Conservation (phyloP, 345 rosid species). For the Salix purpurea region DNA sequence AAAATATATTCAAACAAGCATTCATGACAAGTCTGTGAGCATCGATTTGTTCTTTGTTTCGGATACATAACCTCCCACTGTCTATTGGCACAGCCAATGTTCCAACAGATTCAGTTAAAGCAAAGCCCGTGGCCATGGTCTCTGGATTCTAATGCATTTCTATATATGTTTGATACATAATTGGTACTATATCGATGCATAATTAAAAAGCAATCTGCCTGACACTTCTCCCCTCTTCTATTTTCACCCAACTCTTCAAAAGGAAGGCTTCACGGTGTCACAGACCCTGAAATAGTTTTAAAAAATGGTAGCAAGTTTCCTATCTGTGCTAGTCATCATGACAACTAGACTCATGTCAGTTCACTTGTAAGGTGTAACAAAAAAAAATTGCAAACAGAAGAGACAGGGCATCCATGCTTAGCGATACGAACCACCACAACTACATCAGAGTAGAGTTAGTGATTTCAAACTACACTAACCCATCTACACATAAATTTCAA, state of each 20-base stretch:
- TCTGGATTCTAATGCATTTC: background rate
- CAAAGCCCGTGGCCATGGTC: background rate
- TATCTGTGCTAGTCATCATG: background rate
- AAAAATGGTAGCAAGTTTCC: background rate
- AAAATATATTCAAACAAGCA: background rate
- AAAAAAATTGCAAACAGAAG: too few relatives aligned
- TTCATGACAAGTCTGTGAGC: background rate
- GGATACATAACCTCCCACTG: background rate
- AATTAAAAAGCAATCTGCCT: background rate
- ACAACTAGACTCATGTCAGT: background rate
- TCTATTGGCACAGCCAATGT: background rate
- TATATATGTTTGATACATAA: background rate
- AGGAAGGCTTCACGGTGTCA: background rate
- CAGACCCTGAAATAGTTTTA: background rate
- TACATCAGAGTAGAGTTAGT: background rate
- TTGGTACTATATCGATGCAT: background rate
- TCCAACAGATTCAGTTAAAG: background rate
- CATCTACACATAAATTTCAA: background rate
- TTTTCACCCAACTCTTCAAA: background rate
- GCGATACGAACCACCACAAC: background rate
- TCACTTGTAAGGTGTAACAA: background rate
- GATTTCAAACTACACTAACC: background rate
- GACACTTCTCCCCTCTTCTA: background rate
- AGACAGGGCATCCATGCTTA: too few relatives aligned
- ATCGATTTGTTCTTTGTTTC: too few relatives aligned